Percentiles rank a stretch among this genome's conserved stretches.
Evolutionary conservation across 768 basidiomycete species (phyloP).

Genomic region (Sporobolomyces phaffii): DNA sequence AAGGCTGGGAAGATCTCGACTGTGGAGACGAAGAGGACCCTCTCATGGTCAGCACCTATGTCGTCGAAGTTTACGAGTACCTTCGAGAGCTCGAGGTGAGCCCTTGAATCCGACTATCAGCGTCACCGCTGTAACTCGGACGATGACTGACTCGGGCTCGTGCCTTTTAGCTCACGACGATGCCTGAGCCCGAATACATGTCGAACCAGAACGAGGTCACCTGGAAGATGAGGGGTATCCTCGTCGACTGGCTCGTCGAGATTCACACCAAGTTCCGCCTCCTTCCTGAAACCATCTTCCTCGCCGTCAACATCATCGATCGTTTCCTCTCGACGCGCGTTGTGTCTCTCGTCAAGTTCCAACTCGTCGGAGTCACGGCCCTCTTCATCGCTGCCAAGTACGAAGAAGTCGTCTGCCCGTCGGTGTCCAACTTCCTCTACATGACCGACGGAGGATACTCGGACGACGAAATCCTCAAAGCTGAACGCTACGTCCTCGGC

Average conservation of each 20-base stretch:
- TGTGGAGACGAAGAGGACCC: slow-evolving; percentile 88
- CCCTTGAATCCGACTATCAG: too few relatives aligned
- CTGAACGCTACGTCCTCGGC: slow-evolving; percentile 80
- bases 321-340: slow-evolving; percentile 63
- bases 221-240: slow-evolving; percentile 81
- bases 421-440: slow-evolving; percentile 69
- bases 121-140: not conserved
- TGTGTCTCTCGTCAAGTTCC: slow-evolving; percentile 74
- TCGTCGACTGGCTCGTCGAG: slow-evolving; percentile 90
- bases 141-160: not conserved
- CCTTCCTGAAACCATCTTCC: slow-evolving; percentile 83
- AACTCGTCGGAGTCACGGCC: slow-evolving; percentile 80
- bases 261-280: slow-evolving; percentile 80
- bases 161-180: slow-evolving; percentile 62
- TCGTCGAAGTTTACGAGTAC: slow-evolving; percentile 86
- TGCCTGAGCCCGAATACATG: slow-evolving; percentile 84
- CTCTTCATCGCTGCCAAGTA: slow-evolving; percentile 86
- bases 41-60: slow-evolving; percentile 95
- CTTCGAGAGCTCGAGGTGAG: slow-evolving; percentile 82
- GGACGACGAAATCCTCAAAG: slow-evolving; percentile 74
- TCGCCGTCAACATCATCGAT: slow-evolving; percentile 74
- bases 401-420: slow-evolving; percentile 85
- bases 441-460: slow-evolving; percentile 72
- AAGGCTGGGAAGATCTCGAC: slow-evolving; percentile 82
- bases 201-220: slow-evolving; percentile 67